phyloP scores from a whole-genome alignment of 345 rosid species.

The Viola odorata region DNA sequence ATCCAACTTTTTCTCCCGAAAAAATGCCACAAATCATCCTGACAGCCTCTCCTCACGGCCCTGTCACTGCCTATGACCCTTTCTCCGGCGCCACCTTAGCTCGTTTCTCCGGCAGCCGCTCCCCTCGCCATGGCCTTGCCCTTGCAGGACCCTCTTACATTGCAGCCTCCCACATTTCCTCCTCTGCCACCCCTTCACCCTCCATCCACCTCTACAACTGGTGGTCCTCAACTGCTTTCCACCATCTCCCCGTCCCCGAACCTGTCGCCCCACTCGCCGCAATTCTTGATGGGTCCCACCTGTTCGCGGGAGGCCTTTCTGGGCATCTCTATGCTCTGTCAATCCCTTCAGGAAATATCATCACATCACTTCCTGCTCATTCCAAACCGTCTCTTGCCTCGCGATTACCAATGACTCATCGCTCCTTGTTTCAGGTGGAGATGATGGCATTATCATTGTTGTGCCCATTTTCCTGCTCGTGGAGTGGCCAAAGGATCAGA shows the following conservation, averaged over 20 bases:
- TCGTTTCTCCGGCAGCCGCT: constrained; percentile 35
- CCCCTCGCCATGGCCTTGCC: constrained; percentile 42
- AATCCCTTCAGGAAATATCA: constrained; percentile 32
- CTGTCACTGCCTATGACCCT: constrained; percentile 34
- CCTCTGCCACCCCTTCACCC: constrained; percentile 24
- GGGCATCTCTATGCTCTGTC: constrained; percentile 27
- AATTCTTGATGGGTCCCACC: constrained; percentile 26
- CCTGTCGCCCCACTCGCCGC: constrained; percentile 41
- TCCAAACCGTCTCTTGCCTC: constrained; percentile 36
- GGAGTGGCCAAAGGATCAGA: constrained; percentile 3
- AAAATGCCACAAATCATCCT: constrained; percentile 22
- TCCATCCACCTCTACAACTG: constrained; percentile 42
- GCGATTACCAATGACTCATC: constrained; percentile 30
- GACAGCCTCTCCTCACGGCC: constrained; percentile 41
- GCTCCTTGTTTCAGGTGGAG: constrained; percentile 39
- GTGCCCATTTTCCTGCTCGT: constrained; percentile 33
- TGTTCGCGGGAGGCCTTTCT: constrained; percentile 44
- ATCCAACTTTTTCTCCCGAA: constrained; percentile 9
- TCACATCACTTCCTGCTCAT: constrained; percentile 31
- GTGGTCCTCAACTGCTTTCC: constrained; percentile 38
- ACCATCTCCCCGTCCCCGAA: constrained; percentile 40
- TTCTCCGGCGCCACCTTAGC: constrained; percentile 26
- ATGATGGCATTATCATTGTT: constrained; percentile 31
- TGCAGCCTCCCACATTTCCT: constrained; percentile 42
- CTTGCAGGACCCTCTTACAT: constrained; percentile 27